Conservation (phyloP, 345 rosid species). For the Aurinia saxatilis region DNA sequence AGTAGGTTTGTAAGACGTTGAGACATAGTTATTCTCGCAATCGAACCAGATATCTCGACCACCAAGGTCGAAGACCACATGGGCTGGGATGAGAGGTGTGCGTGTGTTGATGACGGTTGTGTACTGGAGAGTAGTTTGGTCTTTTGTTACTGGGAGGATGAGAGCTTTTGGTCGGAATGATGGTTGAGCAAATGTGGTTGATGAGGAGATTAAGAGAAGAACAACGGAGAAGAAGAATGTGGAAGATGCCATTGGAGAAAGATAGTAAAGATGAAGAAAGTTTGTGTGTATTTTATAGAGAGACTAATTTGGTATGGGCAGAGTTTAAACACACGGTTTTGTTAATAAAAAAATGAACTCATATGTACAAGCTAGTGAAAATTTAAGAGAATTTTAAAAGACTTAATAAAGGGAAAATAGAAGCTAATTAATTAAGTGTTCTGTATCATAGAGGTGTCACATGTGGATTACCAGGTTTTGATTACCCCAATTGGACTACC, state of each 20-base stretch:
- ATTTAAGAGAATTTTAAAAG: too few relatives aligned
- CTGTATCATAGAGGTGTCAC: too few relatives aligned
- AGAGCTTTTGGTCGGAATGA: conserved; percentile 68
- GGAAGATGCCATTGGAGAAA: conserved; percentile 10
- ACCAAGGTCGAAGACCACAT: conserved; percentile 56
- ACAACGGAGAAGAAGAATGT: neutral
- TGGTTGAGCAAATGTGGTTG: conserved; percentile 31
- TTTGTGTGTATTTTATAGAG: conserved; percentile 8
- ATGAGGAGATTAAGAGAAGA: neutral
- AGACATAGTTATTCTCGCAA: conserved; percentile 43
- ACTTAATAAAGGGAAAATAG: too few relatives aligned
- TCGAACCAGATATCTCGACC: conserved; percentile 63
- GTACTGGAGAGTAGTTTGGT: conserved; percentile 56
- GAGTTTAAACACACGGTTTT: too few relatives aligned
- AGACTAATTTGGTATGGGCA: too few relatives aligned
- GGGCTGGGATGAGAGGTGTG: conserved; percentile 44
- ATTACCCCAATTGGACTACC: too few relatives aligned
- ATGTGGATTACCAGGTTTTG: too few relatives aligned
- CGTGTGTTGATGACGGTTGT: conserved; percentile 46
- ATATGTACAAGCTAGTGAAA: too few relatives aligned
- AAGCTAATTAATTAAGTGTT: too few relatives aligned
- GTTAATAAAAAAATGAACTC: too few relatives aligned
- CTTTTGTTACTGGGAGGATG: conserved; percentile 49
- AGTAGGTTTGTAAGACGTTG: conserved; percentile 48
- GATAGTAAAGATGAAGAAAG: neutral